A percentile compares a stretch with the other conserved stretches of the same genome.
These are phyloP conservation scores for Pythium myriotylum DNA, from an alignment of 352 stramenopile genomes.

Conservation along the genomic window DNA sequence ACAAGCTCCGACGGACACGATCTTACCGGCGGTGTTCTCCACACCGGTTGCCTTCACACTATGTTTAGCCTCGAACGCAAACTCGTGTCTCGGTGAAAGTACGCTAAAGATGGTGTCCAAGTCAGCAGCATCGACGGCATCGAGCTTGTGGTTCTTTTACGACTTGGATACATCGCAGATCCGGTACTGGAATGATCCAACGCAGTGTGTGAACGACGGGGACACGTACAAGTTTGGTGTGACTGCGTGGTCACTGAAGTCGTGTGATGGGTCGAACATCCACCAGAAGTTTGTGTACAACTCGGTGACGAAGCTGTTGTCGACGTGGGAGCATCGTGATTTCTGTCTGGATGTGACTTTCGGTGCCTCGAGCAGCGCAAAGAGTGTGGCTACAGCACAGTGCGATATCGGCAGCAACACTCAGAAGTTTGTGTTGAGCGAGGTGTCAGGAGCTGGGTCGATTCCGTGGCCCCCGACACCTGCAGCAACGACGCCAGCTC, in stretches of 20 bases:
- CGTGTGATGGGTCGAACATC: background rate
- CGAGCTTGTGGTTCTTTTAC: background rate
- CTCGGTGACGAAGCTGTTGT: constrained; percentile 2
- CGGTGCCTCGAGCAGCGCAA: background rate
- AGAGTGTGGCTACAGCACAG: background rate
- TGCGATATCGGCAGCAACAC: background rate
- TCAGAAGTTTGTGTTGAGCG: background rate
- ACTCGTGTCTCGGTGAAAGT: background rate
- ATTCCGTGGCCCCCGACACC: background rate
- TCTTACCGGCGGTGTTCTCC: background rate
- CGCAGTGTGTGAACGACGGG: background rate
- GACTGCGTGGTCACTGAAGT: background rate
- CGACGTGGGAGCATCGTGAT: constrained; percentile 1
- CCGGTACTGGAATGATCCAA: background rate
- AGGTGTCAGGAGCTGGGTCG: background rate
- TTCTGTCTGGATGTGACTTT: background rate
- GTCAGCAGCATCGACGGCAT: background rate
- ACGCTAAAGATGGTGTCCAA: background rate
- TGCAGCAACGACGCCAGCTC: background rate
- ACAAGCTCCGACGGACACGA: background rate
- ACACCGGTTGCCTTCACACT: constrained; percentile 1
- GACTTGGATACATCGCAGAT: background rate
- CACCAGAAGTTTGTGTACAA: constrained; percentile 11
- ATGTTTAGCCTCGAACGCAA: background rate
- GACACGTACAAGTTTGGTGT: background rate